Base-by-base conservation (phyloP, 2,329 filamentous ascomycete genomes). In the Pseudogymnoascus sp. region DNA sequence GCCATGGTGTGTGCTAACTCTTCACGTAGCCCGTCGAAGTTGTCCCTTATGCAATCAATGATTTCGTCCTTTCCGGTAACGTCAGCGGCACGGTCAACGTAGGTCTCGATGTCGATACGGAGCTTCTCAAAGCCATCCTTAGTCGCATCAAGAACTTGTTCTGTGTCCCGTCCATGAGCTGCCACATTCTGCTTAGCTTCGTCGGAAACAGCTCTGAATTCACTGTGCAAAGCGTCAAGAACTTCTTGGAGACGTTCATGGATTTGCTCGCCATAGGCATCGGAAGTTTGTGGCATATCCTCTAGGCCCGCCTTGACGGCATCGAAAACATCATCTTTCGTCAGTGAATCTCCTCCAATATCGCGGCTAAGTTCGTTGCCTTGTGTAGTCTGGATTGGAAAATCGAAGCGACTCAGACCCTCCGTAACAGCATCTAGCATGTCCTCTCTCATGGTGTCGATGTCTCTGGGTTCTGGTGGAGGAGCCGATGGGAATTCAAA, bases 91-190 rank as follows among this genome's bases (percentile, higher is more conserved):
- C 85, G 86, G 69, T 92, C 87, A 64, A 94, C 86, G 67, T 95
- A 96, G 47, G 79, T 80, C 69, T 96, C 91, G 62, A 97, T 90
- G 64, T 96, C 89, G 11, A 79, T 77, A 10, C 91, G 86, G 5
- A 97, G 82, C 67, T 84, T 87, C 68, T 96, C 91, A 12, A 96
- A 81, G 0, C 92, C 92, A 71, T 96, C 91, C 68, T 91, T 93
- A 47, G 95, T 87, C 0, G 91, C 90, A 73, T 94, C 90, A 4
- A 97, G 79, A 11, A 96, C 86, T 73, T 96, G 91, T 73, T 96
- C 92, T 0, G 91, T 93, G 72, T 94, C 91, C 64, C 86, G 83
- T 42, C 89, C 90, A 68, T 86, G 90, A 66, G 89, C 87, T 2
- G 89, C 85, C 18, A 91, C 87, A 68, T 91, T 93, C 69, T 93